Base-by-base conservation (phyloP, 371 early-diverging fungal species). In the Smittium mucronatum region DNA sequence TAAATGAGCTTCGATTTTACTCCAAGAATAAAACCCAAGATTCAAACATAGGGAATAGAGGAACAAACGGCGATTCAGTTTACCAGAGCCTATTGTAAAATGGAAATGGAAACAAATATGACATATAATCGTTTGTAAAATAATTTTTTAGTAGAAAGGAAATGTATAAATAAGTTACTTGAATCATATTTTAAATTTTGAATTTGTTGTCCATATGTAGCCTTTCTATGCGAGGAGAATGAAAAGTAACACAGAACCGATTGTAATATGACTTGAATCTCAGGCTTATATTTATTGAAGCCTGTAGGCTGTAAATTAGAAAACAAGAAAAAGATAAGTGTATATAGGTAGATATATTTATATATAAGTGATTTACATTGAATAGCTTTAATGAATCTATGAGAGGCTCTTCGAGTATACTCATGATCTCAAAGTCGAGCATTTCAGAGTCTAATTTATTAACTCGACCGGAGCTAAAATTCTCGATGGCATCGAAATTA, bases 401-500 rank as follows among this genome's bases (percentile, higher is more conserved):
- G 28, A 91, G 77, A 36, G 91, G 90, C 64, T 92, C 91, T 68
- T 89, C 87, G 34, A 93, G 78, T 69, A 89, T 85, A 58, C 78
- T 83, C 36, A 85, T 77, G 21, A 94, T 77, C 72, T 93, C 95
- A 35, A 73, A 76, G 69, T 94, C 92, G 64, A 93, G 82, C 63
- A 90, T 82, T 58, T 89, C 90, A 2, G 93, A 88, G 79, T 94
- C 95, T 35, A 94, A 83, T 76, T 94, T 93, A 73, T 87, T 85
- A 34, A 92, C 93, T 34, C 93, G 85, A 81, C 65, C 65, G n/a
- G 30, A 31, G 34, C n/a, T 65, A n/a, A 34, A 65, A n/a, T 34
- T 5, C 21, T 47, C 47, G 21, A n/a, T n/a, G n/a, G n/a, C n/a
- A n/a, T n/a, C n/a, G n/a, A n/a, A n/a, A n/a, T n/a, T n/a, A n/a